These are phyloP conservation scores for Tricholoma sp. DNA, from an alignment of 768 basidiomycete genomes.

Conservation along the genomic window DNA sequence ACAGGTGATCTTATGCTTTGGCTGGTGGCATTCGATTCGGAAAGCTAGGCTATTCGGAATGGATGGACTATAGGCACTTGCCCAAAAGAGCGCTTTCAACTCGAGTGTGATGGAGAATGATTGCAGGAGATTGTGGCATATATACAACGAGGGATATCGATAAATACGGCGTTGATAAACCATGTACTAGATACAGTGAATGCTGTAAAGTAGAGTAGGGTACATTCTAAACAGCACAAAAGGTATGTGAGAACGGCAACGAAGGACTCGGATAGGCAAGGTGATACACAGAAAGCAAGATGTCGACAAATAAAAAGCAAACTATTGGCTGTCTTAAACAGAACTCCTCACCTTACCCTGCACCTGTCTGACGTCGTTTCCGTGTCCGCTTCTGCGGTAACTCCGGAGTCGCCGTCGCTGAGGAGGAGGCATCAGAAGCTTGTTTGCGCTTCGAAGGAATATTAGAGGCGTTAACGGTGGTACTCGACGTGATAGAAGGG, in stretches of 20 bases:
- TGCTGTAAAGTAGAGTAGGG: slow-evolving; percentile 16
- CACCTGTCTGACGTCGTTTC: slow-evolving; percentile 49
- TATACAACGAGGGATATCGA: slow-evolving; percentile 8
- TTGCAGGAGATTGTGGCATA: neutral
- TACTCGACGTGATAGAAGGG: slow-evolving; percentile 27
- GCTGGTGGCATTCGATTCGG: too few relatives aligned
- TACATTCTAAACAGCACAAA: slow-evolving; percentile 33
- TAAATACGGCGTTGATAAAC: slow-evolving; percentile 4
- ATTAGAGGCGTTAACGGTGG: slow-evolving; percentile 41
- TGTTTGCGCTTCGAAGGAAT: slow-evolving; percentile 56
- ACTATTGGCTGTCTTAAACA: slow-evolving; percentile 18
- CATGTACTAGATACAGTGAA: slow-evolving; percentile 3
- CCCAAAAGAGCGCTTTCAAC: too few relatives aligned
- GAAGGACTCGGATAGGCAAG: neutral
- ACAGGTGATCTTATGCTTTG: too few relatives aligned
- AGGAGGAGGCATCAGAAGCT: slow-evolving; percentile 39
- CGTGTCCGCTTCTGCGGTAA: slow-evolving; percentile 50
- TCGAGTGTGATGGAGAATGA: neutral
- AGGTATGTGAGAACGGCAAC: slow-evolving; percentile 9
- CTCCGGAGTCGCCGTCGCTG: slow-evolving; percentile 41
- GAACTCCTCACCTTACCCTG: slow-evolving; percentile 19
- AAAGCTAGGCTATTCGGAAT: too few relatives aligned
- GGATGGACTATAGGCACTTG: too few relatives aligned
- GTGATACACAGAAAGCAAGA: slow-evolving; percentile 11
- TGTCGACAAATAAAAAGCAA: slow-evolving; percentile 19